A percentile compares a stretch with the other conserved stretches of the same genome.
These are phyloP conservation scores for Rhynchosporium secalis DNA, from an alignment of 2,329 filamentous ascomycete species.

Conservation along the genomic window DNA sequence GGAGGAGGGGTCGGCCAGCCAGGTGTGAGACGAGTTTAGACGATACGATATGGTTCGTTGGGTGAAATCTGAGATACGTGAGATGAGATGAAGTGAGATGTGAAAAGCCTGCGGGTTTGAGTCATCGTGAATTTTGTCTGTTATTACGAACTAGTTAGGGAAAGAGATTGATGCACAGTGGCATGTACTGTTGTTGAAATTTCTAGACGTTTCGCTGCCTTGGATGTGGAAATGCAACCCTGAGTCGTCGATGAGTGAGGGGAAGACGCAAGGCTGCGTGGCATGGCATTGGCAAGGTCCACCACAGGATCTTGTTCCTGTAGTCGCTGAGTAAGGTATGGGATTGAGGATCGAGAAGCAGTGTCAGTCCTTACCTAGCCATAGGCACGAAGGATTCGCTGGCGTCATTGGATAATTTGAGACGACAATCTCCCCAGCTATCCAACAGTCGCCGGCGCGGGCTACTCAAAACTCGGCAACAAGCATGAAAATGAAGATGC, in stretches of 20 bases:
- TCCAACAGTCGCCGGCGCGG: slow-evolving; percentile 11
- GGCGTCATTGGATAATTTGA: slow-evolving; percentile 1
- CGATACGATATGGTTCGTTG: not conserved
- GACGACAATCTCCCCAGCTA: slow-evolving; percentile 5
- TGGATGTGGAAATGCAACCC: slow-evolving; percentile 17
- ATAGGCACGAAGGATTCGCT: slow-evolving; percentile 15
- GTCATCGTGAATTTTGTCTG: not conserved
- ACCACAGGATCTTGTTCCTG: not conserved
- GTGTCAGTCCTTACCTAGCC: not conserved
- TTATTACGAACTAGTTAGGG: no score
- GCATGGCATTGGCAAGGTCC: slow-evolving; percentile 15
- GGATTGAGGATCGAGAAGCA: slow-evolving; percentile 10
- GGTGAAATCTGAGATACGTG: no score
- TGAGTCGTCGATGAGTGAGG: slow-evolving; percentile 7
- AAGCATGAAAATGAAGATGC: slow-evolving; percentile 26
- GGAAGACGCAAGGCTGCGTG: slow-evolving; percentile 19
- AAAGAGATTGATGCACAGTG: no score
- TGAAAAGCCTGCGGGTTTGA: not conserved
- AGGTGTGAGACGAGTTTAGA: not conserved
- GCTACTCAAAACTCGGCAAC: slow-evolving; percentile 19
- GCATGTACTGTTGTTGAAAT: not conserved
- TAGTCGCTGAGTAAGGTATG: slow-evolving; percentile 18
- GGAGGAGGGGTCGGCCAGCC: slow-evolving; percentile 8
- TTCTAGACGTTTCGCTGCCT: slow-evolving; percentile 22
- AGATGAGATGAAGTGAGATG: no score